A percentile compares a stretch with the other conserved stretches of the same genome.
Evolutionary conservation across 2,329 filamentous ascomycete genomes (phyloP).

Genomic region (Periconia sp.): DNA sequence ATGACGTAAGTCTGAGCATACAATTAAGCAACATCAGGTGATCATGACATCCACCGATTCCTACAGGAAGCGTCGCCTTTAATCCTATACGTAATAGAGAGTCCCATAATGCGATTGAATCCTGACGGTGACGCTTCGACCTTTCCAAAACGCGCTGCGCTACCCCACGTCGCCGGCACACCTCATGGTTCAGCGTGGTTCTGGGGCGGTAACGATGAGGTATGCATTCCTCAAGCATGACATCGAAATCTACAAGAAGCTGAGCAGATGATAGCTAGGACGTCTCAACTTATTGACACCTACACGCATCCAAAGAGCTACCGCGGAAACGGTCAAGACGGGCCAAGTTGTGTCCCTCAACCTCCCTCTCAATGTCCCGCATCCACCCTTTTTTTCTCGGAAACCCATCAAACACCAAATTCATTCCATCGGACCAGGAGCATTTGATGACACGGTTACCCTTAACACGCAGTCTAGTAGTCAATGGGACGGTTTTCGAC

Average conservation of each 20-base stretch:
- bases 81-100: too few relatives aligned
- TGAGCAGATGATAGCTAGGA: too few relatives aligned
- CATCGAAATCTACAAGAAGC: too few relatives aligned
- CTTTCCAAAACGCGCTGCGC: slow-evolving; percentile 27
- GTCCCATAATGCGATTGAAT: slow-evolving; percentile 32
- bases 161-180: slow-evolving; percentile 28
- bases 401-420: slow-evolving; percentile 56
- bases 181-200: slow-evolving; percentile 29
- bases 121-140: slow-evolving; percentile 21
- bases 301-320: slow-evolving; percentile 58
- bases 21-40: too few relatives aligned
- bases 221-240: too few relatives aligned
- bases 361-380: slow-evolving; percentile 63
- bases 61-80: too few relatives aligned
- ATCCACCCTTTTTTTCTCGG: slow-evolving; percentile 62
- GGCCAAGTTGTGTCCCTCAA: slow-evolving; percentile 63
- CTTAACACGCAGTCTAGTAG: slow-evolving; percentile 42
- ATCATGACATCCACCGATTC: too few relatives aligned
- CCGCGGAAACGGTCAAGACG: slow-evolving; percentile 57
- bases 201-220: slow-evolving; percentile 29
- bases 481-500: slow-evolving; percentile 46
- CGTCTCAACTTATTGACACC: slow-evolving; percentile 67
- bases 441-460: slow-evolving; percentile 28
- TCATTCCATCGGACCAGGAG: slow-evolving; percentile 19
- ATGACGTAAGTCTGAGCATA: too few relatives aligned